A percentile compares a stretch with the other conserved stretches of the same genome.
These are phyloP conservation scores for Penicillium psychrosexuale DNA, from an alignment of 2,329 filamentous ascomycete species.

Conservation along the genomic window DNA sequence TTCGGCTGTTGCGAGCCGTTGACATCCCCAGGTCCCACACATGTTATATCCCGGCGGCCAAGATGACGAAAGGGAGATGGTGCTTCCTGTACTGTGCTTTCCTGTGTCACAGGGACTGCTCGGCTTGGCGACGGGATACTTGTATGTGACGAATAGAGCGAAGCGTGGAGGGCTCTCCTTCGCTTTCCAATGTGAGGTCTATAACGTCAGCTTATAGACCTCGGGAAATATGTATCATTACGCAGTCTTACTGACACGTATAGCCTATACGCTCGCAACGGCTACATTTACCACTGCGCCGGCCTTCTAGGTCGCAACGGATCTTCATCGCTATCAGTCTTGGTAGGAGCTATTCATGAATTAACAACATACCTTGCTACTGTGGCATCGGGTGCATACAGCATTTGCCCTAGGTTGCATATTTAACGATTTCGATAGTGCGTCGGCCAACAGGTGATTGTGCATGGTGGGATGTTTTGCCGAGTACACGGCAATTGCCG, in stretches of 20 bases:
- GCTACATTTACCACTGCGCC: slow-evolving; percentile 2
- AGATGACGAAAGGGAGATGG: not conserved
- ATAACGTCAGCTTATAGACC: not conserved
- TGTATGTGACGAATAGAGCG: not conserved
- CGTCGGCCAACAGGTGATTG: not conserved
- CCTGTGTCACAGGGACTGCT: not conserved
- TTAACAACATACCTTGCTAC: not conserved
- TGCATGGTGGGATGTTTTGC: not conserved
- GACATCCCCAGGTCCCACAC: not conserved
- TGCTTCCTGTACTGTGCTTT: not conserved
- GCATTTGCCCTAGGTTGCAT: slow-evolving; percentile 6
- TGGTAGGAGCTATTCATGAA: not conserved
- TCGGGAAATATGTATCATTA: not conserved
- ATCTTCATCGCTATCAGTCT: slow-evolving; percentile 1
- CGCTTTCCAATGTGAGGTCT: slow-evolving; percentile 6
- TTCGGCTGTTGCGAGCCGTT: not conserved
- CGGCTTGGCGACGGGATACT: not conserved
- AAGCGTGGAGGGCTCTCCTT: not conserved
- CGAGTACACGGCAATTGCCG: not conserved
- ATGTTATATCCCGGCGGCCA: not conserved
- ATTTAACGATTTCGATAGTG: not conserved
- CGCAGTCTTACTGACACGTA: not conserved
- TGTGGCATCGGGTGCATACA: slow-evolving; percentile 7
- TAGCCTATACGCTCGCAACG: slow-evolving; percentile 5
- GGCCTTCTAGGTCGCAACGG: slow-evolving; percentile 10